Percentiles rank a stretch among this genome's conserved stretches.
Evolutionary conservation across 2,329 filamentous ascomycete genomes (phyloP).

Genomic region (Hypoxylon sp.): DNA sequence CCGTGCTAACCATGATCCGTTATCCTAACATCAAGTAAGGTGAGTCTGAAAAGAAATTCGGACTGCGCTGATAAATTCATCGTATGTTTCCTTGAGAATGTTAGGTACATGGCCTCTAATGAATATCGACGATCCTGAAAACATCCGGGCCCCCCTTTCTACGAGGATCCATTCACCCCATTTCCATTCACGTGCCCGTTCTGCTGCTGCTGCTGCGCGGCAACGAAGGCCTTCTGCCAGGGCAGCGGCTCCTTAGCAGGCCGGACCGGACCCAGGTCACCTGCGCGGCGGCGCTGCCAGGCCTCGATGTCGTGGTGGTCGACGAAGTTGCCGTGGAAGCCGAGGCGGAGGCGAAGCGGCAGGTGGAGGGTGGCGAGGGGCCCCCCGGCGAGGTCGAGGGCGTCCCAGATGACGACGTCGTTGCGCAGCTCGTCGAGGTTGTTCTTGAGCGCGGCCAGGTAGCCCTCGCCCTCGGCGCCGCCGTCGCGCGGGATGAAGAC

Average conservation of each 20-base stretch:
- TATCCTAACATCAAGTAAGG: background rate
- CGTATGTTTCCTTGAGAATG: no score
- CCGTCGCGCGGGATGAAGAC: constrained; percentile 57
- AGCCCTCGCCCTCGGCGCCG: constrained; percentile 58
- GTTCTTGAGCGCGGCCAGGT: constrained; percentile 56
- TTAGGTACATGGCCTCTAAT: no score
- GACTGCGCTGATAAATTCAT: background rate
- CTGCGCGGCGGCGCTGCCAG: constrained; percentile 50
- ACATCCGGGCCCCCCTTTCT: background rate
- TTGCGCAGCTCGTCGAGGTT: constrained; percentile 55
- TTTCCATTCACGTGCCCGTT: constrained; percentile 22
- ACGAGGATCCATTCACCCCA: constrained; percentile 16
- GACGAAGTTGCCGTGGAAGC: constrained; percentile 55
- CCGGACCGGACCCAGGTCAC: constrained; percentile 51
- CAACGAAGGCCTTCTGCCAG: constrained; percentile 46
- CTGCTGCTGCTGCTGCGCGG: background rate
- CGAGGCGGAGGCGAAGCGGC: constrained; percentile 52
- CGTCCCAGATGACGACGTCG: constrained; percentile 55
- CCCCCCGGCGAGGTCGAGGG: constrained; percentile 48
- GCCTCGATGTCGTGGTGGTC: constrained; percentile 53
- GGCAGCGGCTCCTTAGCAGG: constrained; percentile 49
- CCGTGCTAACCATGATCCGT: background rate
- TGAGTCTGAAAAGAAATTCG: background rate
- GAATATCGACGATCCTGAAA: no score
- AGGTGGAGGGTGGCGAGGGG: constrained; percentile 52